Base-by-base conservation (phyloP, 1,139 yeast species). In the Debaryomycetaceae sp. region DNA sequence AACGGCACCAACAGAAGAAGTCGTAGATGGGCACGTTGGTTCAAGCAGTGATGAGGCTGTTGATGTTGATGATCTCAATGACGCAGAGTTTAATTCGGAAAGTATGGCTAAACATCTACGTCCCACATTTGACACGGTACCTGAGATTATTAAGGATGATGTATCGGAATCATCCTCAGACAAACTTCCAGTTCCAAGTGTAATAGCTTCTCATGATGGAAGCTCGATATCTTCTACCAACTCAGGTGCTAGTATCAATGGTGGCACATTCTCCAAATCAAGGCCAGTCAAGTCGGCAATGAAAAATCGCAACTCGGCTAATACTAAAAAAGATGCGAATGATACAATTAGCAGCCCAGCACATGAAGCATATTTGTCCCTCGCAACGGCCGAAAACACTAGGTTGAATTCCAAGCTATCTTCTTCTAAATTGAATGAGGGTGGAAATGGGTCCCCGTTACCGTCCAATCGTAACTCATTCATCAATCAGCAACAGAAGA, bases 381-480 rank as follows among this genome's bases (percentile, higher is more conserved):
- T 84, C 44, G 76, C 90, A 1, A 85, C 95, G 0, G 90, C 91
- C 1, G 90, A 85, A 57, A 85, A 85, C 60, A 85, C 95, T 0
- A 72, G 90, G 48, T 57, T 84, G 46, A 85, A 85, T 60, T 84
- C 90, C 1, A 78, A 80, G 59, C 59, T 80, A 40, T 72, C 83
- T 6, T 58, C 77, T 0, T 61, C 72, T 4, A 68, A 68, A 41
- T 59, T 70, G 50, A 52, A 49, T 24, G 69, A 62, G 13, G 22
- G 23, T 14, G 22, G 8, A n/a, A 34, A 7, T 34, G 37, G 9
- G 3, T 13, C 37, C 36, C 46, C 7, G 40, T 46, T 6, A 17
- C 38, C 42, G 9, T 2, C 42, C 5, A n/a, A 34, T 7, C 33
- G 14, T 13, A 27, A 34, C 17, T 13, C n/a, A 29, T 41, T 36